Percentiles rank a stretch among this genome's conserved stretches.
These are phyloP conservation scores for Globisporangium iwayamae DNA, from an alignment of 352 stramenopile species.

Conservation along the genomic window DNA sequence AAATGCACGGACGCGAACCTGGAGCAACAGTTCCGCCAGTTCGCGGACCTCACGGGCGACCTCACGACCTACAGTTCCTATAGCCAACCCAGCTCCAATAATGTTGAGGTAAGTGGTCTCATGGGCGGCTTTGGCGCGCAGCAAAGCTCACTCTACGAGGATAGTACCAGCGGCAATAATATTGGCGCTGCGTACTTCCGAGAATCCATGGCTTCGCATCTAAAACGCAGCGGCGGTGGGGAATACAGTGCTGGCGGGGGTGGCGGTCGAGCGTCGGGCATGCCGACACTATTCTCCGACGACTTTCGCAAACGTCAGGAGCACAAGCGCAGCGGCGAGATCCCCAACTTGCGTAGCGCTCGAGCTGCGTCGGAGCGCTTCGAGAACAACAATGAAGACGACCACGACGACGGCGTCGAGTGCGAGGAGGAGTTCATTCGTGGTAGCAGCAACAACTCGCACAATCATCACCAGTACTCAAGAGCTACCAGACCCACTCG, in stretches of 20 bases:
- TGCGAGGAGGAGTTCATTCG: constrained; percentile 21
- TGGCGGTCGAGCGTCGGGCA: constrained; percentile 9
- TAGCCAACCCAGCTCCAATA: neutral
- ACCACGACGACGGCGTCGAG: constrained; percentile 15
- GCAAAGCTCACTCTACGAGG: neutral
- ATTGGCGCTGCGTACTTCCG: constrained; percentile 33
- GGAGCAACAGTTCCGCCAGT: constrained; percentile 69
- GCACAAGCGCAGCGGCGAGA: constrained; percentile 24
- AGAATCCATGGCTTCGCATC: constrained; percentile 26
- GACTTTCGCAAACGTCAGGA: constrained; percentile 55
- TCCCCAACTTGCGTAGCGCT: neutral
- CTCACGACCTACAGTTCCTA: constrained; percentile 8
- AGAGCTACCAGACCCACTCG: neutral
- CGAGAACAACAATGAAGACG: constrained; percentile 21
- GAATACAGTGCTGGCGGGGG: constrained; percentile 2
- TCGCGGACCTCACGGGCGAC: constrained; percentile 39
- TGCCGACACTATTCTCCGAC: constrained; percentile 30
- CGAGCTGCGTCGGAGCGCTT: neutral
- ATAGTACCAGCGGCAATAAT: constrained; percentile 15
- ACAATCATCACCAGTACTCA: neutral
- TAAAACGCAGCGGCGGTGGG: neutral
- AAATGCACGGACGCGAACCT: constrained; percentile 79
- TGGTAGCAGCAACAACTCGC: constrained; percentile 2
- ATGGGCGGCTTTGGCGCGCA: neutral
- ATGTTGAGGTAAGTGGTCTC: neutral